phyloP scores from a whole-genome alignment of 2,329 filamentous ascomycete genomes.

The Botrytis deweyae region DNA sequence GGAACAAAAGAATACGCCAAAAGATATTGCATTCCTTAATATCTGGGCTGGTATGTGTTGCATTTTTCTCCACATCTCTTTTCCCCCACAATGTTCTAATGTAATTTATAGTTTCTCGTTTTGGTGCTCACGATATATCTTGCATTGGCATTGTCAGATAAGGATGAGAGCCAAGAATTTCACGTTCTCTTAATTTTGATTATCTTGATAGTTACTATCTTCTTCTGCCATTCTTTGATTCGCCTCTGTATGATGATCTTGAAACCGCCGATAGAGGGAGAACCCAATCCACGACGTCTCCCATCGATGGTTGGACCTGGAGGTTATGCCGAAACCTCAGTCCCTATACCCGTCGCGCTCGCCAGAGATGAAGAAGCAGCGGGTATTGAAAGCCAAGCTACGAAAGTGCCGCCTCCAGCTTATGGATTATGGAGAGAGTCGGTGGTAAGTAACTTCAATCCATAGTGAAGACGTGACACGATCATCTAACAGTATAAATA shows the following conservation, averaged over 20 bases:
- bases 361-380: constrained; percentile 71
- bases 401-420: constrained; percentile 69
- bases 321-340: constrained; percentile 67
- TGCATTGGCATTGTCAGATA: constrained; percentile 65
- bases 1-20: constrained; percentile 52
- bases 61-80: neutral
- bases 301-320: constrained; percentile 54
- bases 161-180: constrained; percentile 66
- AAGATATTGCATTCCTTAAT: constrained; percentile 62
- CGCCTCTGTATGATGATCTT: constrained; percentile 68
- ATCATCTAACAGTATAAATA: constrained; percentile 39
- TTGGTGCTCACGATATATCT: constrained; percentile 50
- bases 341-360: constrained; percentile 75
- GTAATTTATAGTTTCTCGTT: constrained; percentile 31
- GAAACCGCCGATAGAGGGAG: constrained; percentile 39
- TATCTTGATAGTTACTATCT: constrained; percentile 69
- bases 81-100: constrained; percentile 15
- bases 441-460: constrained; percentile 59
- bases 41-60: constrained; percentile 50
- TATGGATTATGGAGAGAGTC: constrained; percentile 84
- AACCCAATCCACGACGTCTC: constrained; percentile 39
- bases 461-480: neutral
- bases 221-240: constrained; percentile 79
- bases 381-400: constrained; percentile 53
- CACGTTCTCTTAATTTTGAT: constrained; percentile 78